Evolutionary conservation across 2,329 filamentous ascomycete genomes (phyloP).

Genomic region (Colletotrichum falcatum): DNA sequence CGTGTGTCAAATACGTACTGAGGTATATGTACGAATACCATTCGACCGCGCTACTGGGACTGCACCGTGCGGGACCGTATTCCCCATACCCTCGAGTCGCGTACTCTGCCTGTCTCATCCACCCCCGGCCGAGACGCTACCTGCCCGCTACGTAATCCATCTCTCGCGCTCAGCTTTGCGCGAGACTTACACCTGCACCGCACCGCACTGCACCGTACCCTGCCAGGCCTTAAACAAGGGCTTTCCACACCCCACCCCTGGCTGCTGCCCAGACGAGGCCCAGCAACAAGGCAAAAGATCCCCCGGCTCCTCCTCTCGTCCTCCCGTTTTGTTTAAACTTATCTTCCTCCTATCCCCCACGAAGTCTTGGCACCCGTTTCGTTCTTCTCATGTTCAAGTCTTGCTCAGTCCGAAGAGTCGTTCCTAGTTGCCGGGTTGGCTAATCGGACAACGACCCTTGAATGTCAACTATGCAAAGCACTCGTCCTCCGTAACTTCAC

Average conservation of each 20-base stretch:
- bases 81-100: conserved; percentile 38
- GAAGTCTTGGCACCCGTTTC: conserved; percentile 40
- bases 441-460: conserved; percentile 39
- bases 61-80: conserved; percentile 37
- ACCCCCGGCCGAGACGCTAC: conserved; percentile 41
- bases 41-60: conserved; percentile 35
- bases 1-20: conserved; percentile 17
- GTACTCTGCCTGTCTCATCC: conserved; percentile 41
- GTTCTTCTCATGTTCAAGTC: conserved; percentile 41
- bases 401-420: conserved; percentile 39
- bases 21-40: conserved; percentile 17
- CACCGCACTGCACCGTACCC: conserved; percentile 33
- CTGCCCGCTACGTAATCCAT: conserved; percentile 42
- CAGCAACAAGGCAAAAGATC: conserved; percentile 40
- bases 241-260: conserved; percentile 33
- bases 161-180: conserved; percentile 39
- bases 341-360: conserved; percentile 40
- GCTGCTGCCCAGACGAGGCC: conserved; percentile 30
- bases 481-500: conserved; percentile 39
- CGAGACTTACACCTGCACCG: conserved; percentile 34
- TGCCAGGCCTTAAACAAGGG: conserved; percentile 40
- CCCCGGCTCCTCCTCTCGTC: conserved; percentile 37
- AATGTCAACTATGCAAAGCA: conserved; percentile 38
- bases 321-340: conserved; percentile 40
- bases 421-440: conserved; percentile 39